Conservation (phyloP, 495 filamentous ascomycete genomes). For the Aspergillus cavernicola region DNA sequence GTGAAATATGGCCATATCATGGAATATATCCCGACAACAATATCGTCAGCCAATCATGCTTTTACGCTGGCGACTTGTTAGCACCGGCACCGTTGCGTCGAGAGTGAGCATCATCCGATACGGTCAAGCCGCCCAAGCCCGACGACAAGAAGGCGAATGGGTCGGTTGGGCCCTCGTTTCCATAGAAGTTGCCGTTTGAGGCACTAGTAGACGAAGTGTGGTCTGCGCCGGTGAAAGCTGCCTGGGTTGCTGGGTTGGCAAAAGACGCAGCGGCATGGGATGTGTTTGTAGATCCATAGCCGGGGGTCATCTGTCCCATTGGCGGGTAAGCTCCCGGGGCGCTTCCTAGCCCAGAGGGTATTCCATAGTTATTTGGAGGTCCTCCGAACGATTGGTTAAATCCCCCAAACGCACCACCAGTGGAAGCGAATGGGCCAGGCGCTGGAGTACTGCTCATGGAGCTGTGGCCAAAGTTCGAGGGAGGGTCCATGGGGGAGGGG, state of each 20-base stretch:
- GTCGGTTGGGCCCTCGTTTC: conserved; percentile 62
- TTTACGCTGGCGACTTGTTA: conserved; percentile 50
- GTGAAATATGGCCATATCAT: conserved; percentile 7
- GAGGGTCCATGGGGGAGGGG: conserved; percentile 83
- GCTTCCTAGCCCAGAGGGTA: conserved; percentile 85
- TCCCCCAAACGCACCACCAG: conserved; percentile 70
- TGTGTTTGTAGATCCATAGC: conserved; percentile 59
- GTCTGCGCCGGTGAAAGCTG: conserved; percentile 82
- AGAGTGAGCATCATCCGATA: conserved; percentile 72
- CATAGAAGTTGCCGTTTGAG: conserved; percentile 55
- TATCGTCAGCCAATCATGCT: conserved; percentile 10
- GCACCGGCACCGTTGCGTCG: conserved; percentile 67
- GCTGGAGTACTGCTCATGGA: conserved; percentile 85
- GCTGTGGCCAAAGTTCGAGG: conserved; percentile 71
- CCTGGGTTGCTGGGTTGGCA: conserved; percentile 88
- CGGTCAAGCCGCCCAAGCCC: conserved; percentile 74
- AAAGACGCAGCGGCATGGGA: conserved; percentile 85
- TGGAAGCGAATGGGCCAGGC: conserved; percentile 72
- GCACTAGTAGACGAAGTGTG: conserved; percentile 56
- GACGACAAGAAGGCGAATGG: conserved; percentile 88
- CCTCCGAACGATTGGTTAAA: conserved; percentile 83
- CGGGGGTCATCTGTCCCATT: conserved; percentile 68
- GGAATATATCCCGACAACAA: conserved; percentile 9
- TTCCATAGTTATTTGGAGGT: conserved; percentile 82
- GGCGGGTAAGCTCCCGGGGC: conserved; percentile 76